Conservation (phyloP, 306 rosid species). For the Prinsepia uniflora region DNA sequence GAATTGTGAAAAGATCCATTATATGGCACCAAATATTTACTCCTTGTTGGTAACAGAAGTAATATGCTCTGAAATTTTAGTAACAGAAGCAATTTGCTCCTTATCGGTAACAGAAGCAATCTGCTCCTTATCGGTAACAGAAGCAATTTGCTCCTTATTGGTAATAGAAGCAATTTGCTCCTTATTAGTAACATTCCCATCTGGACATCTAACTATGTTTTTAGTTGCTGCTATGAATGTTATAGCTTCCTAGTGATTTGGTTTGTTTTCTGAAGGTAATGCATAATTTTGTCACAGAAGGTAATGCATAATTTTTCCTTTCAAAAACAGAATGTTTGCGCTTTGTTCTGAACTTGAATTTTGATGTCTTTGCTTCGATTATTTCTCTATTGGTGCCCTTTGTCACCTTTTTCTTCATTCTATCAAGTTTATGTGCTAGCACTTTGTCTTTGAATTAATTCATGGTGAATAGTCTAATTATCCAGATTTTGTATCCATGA, state of each 20-base stretch:
- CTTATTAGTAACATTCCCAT: not conserved
- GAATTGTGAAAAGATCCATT: constrained; percentile 95
- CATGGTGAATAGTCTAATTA: not conserved
- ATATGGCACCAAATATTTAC: constrained; percentile 94
- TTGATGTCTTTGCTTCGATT: constrained; percentile 18
- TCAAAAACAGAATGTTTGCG: too few relatives aligned
- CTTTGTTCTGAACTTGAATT: constrained; percentile 24
- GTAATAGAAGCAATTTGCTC: too few relatives aligned
- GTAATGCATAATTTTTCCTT: too few relatives aligned
- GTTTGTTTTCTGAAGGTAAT: too few relatives aligned
- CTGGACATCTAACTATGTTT: not conserved
- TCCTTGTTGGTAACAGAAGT: constrained; percentile 27
- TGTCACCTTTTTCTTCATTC: constrained; percentile 5
- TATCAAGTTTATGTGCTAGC: constrained; percentile 6
- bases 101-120: too few relatives aligned
- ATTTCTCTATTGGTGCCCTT: not conserved
- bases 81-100: not conserved
- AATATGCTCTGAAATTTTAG: too few relatives aligned
- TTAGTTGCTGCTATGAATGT: too few relatives aligned
- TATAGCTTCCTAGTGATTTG: too few relatives aligned
- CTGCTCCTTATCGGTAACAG: too few relatives aligned
- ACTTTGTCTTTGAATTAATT: constrained; percentile 12
- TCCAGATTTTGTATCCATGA: constrained; percentile 78
- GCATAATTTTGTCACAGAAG: too few relatives aligned
- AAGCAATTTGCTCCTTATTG: not conserved